Percentiles rank a stretch among this genome's conserved stretches.
Evolutionary conservation across 1,139 yeast species (phyloP).

Genomic region (Blastobotrys indianensis): DNA sequence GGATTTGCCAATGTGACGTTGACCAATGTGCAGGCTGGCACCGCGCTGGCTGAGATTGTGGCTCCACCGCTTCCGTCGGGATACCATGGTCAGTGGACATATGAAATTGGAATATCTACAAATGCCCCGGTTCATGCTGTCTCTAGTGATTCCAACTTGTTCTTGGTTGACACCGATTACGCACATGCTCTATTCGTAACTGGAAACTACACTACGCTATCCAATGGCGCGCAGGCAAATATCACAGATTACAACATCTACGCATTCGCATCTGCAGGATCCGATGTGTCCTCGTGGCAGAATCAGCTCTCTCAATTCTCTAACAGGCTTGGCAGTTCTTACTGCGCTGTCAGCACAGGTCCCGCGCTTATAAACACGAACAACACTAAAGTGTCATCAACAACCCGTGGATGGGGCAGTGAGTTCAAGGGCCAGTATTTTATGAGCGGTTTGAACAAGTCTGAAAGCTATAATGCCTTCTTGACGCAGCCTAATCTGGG

Average conservation of each 20-base stretch:
- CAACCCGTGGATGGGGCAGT: slow-evolving; percentile 45
- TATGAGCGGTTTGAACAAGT: slow-evolving; percentile 53
- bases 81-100: slow-evolving; percentile 32
- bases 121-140: slow-evolving; percentile 62
- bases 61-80: slow-evolving; percentile 17
- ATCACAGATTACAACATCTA: slow-evolving; percentile 21
- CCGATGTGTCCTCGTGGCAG: background rate
- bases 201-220: slow-evolving; percentile 44
- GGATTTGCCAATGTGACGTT: slow-evolving; percentile 29
- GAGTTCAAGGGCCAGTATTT: slow-evolving; percentile 49
- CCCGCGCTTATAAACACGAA: slow-evolving; percentile 35
- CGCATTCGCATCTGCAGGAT: slow-evolving; percentile 26
- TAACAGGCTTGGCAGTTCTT: slow-evolving; percentile 45
- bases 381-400: slow-evolving; percentile 39
- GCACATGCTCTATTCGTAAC: slow-evolving; percentile 64
- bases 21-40: slow-evolving; percentile 10
- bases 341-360: slow-evolving; percentile 61
- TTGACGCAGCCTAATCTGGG: slow-evolving; percentile 45
- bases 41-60: slow-evolving; percentile 18
- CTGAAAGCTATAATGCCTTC: slow-evolving; percentile 62
- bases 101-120: slow-evolving; percentile 67
- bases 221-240: slow-evolving; percentile 18
- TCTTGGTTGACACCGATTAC: slow-evolving; percentile 67
- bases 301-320: slow-evolving; percentile 2
- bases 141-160: slow-evolving; percentile 56